Percentiles rank a stretch among this genome's conserved stretches.
Evolutionary conservation across 2,329 filamentous ascomycete genomes (phyloP).

Genomic region (Shiraia sp.): DNA sequence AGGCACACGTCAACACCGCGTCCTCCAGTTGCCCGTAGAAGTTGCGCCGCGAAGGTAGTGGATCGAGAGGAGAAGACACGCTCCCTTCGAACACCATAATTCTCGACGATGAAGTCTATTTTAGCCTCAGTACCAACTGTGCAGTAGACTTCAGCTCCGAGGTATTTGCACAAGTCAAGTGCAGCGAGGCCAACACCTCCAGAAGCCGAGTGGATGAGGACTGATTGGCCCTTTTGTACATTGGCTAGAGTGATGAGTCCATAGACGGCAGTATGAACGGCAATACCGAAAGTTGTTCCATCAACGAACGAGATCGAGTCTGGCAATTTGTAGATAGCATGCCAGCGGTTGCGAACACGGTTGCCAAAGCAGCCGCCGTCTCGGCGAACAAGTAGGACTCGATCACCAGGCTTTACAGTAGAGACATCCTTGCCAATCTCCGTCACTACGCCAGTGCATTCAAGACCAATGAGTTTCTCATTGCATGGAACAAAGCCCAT

Average conservation of each 20-base stretch:
- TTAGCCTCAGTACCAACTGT: constrained; percentile 23
- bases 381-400: too few species aligned
- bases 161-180: constrained; percentile 5
- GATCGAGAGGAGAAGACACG: constrained; percentile 39
- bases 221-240: too few species aligned
- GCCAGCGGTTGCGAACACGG: background rate
- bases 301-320: constrained; percentile 29
- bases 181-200: too few species aligned
- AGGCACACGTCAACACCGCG: constrained; percentile 42
- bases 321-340: constrained; percentile 23
- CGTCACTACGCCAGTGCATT: constrained; percentile 14
- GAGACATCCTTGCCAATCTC: background rate
- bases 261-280: too few species aligned
- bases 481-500: constrained; percentile 31
- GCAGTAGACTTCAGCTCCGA: constrained; percentile 21
- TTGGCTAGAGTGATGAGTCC: too few species aligned
- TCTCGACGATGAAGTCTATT: constrained; percentile 14
- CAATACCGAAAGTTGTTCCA: constrained; percentile 27
- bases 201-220: too few species aligned
- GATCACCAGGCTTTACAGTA: background rate
- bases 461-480: constrained; percentile 12
- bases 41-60: constrained; percentile 19
- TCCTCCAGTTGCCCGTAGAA: constrained; percentile 29
- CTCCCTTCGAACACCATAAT: constrained; percentile 19
- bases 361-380: constrained; percentile 9